Evolutionary conservation across 2,329 filamentous ascomycete species (phyloP).

Genomic region (Chrysosporium keratinophilum): DNA sequence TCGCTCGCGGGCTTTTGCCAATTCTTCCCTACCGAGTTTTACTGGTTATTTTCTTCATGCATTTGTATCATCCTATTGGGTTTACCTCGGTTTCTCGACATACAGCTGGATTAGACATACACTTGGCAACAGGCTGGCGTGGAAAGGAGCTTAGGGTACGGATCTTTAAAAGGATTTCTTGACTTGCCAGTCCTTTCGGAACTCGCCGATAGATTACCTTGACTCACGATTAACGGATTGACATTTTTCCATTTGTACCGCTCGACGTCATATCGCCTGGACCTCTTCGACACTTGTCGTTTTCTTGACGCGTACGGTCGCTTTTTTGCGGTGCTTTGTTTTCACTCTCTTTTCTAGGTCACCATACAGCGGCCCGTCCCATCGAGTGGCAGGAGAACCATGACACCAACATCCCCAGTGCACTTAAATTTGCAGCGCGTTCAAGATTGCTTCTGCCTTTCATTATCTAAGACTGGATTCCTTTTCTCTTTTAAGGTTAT

Average conservation of each 20-base stretch:
- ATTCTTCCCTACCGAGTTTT: background rate
- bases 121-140: conserved; percentile 11
- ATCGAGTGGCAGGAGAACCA: background rate
- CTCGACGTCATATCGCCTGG: background rate
- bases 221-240: conserved; percentile 11
- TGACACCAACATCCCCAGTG: background rate
- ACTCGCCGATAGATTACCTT: conserved; percentile 8
- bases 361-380: background rate
- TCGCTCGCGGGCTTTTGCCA: background rate
- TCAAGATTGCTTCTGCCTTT: background rate
- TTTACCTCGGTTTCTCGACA: conserved; percentile 10
- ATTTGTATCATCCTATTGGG: conserved; percentile 5
- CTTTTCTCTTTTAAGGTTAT: background rate
- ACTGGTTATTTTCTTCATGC: background rate
- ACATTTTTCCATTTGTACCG: background rate
- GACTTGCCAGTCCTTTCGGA: conserved; percentile 6
- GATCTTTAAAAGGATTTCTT: conserved; percentile 7
- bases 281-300: background rate
- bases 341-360: background rate
- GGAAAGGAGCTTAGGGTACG: conserved; percentile 9
- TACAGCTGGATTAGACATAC: conserved; percentile 13
- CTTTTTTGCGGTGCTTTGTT: background rate
- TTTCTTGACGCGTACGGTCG: background rate
- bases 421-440: background rate
- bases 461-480: background rate